Evolutionary conservation across 768 basidiomycete species (phyloP), one percentile per base, ranked within the genome.

Genomic region (Cystofilobasidium ferigula): DNA sequence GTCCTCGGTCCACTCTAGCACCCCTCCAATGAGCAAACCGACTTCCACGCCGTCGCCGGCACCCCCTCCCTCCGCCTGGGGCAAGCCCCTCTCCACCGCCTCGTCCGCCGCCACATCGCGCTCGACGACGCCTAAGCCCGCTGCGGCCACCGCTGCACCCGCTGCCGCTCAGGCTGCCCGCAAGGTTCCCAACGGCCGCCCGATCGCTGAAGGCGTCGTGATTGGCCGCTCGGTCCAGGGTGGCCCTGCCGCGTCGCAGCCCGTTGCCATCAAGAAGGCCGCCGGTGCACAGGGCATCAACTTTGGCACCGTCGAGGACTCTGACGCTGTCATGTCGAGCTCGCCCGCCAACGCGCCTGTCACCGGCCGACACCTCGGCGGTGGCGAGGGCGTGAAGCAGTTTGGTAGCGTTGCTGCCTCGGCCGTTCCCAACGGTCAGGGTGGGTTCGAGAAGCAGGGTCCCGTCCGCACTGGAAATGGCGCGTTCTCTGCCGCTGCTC

Each of bases 251-350:
- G 85, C 89, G 76, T 82, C 82, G 76, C 81, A 88, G 71, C 81
- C 85, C 34, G 80, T 85, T 74, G 82, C 54, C 20, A 79, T 16
- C 47, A 69, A 57, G 70, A 38, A 40, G 54, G 61, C 58, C 58
- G 54, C 69, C 87, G 84, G 38, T 40, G 38, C 9, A 20, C 14
- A 81, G 72, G 83, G 82, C 61, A 85, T 94, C 70, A 87, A 86
- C 58, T 92, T 93, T 79, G 91, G 91, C 71, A 89, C 89, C 56
- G 88, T 92, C 81, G 86, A 89, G 78, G 87, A 89, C 76, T 82
- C 81, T 14, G 75, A 79, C 70, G 84, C 88, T 61, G 81, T 85
- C 68, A 85, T 90, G 72, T 87, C 89, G 40, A 86, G 88, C 54
- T 89, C 88, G 12, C 88, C 89, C 40, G 86, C 88, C 62, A 78